Evolutionary conservation across 768 basidiomycete species (phyloP), one percentile per base, ranked within the genome.

Genomic region (Podaxis sp.): DNA sequence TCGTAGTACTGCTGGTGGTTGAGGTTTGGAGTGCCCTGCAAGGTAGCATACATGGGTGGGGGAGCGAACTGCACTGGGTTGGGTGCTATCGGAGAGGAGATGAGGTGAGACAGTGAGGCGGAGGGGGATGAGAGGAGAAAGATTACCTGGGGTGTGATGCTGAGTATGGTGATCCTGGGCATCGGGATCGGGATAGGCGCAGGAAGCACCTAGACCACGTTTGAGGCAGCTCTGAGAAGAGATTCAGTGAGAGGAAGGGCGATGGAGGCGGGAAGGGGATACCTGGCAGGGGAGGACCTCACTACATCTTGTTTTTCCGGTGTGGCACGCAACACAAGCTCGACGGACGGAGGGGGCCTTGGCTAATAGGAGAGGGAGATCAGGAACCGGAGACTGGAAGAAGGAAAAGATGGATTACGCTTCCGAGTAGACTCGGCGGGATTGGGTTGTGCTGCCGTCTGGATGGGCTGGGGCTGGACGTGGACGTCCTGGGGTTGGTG

Each of bases 251-350:
- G 38, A 57, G 56, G 49, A 46, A 59, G 46, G 30, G 51, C 30
- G 20, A 56, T 53, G 28, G 37, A 58, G 20, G 56, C 60, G 58
- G 56, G 50, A 48, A 44, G 38, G 56, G 56, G n/a, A 37, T 66
- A 89, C 90, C 85, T 91, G 90, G 75, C 91, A 93, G 7, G 91
- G 91, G 20, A 93, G 80, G 37, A 85, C 86, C 75, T 93, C 91
- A 68, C 89, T 91, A 69, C 91, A 93, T 67, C 90, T 79, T 12
- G 91, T 93, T 77, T 93, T 93, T 56, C 91, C 91, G 56, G 89
- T 79, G 74, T 93, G 91, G 75, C 91, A 93, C 13, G 91, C 88
- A 41, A 86, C 83, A 66, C 91, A 93, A 0, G 91, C 91, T 65
- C 91, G 82, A 66, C 91, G 84, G 59, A 91, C 91, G 49, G 90